Conservation (phyloP, 2,329 filamentous ascomycete species). For the Colletotrichum orchidophilum region DNA sequence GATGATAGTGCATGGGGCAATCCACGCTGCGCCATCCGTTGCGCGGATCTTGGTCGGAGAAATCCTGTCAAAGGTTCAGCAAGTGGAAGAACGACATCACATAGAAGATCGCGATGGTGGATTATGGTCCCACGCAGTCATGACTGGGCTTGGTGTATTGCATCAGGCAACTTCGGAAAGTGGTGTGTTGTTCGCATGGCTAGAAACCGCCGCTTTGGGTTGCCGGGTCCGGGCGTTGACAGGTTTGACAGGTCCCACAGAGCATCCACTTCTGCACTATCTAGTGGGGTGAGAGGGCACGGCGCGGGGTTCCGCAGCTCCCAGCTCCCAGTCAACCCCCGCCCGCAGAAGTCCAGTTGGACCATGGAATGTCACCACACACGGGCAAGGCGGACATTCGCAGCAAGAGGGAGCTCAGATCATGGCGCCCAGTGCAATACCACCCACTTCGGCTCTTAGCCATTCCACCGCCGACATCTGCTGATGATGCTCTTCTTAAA, state of each 20-base stretch:
- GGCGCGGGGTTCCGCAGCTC: slow-evolving; percentile 24
- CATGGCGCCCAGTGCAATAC: background rate
- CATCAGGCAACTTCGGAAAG: background rate
- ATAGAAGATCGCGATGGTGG: background rate
- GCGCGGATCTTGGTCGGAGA: background rate
- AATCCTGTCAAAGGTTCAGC: background rate
- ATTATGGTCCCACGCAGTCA: slow-evolving; percentile 11
- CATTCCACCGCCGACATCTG: slow-evolving; percentile 19
- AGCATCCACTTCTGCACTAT: background rate
- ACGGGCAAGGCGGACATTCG: background rate
- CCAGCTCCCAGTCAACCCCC: background rate
- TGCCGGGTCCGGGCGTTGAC: slow-evolving; percentile 2
- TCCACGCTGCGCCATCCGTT: background rate
- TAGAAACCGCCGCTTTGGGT: background rate
- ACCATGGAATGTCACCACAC: slow-evolving; percentile 2
- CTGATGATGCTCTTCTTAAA: background rate
- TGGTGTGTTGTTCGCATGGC: slow-evolving; percentile 6
- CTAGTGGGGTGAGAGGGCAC: background rate
- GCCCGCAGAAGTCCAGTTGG: background rate
- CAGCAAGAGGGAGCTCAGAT: background rate
- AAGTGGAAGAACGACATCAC: background rate
- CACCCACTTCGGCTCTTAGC: slow-evolving; percentile 4
- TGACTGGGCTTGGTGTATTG: background rate
- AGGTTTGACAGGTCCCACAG: slow-evolving; percentile 16
- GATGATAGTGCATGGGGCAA: background rate